Evolutionary conservation across 352 stramenopile genomes (phyloP).

Genomic region (Pythium scleroteichum): DNA sequence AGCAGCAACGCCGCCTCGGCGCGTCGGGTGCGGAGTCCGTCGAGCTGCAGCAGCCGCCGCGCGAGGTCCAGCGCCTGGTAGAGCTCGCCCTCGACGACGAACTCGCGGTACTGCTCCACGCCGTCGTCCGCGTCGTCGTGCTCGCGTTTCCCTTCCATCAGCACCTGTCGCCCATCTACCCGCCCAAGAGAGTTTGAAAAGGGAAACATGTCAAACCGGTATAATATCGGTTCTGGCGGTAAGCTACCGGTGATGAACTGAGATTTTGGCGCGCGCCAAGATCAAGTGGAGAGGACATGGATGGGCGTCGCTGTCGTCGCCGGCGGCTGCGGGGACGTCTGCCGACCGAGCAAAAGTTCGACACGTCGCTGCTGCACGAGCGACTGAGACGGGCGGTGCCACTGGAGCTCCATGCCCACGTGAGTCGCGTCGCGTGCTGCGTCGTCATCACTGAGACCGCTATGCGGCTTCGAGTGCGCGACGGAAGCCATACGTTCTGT

Average conservation of each 20-base stretch:
- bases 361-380: slow-evolving; percentile 10
- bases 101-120: slow-evolving; percentile 43
- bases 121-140: slow-evolving; percentile 1
- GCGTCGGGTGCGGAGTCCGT: slow-evolving; percentile 36
- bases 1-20: slow-evolving; percentile 54
- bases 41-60: slow-evolving; percentile 54
- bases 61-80: slow-evolving; percentile 48
- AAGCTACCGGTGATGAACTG: slow-evolving; percentile 1
- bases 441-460: slow-evolving; percentile 1
- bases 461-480: not conserved
- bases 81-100: slow-evolving; percentile 50
- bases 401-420: slow-evolving; percentile 14
- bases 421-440: slow-evolving; percentile 15
- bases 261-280: slow-evolving; percentile 19
- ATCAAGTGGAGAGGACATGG: slow-evolving; percentile 5
- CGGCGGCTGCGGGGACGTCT: not conserved
- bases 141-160: slow-evolving; percentile 12
- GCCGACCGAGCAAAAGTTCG: not conserved
- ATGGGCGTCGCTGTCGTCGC: not conserved
- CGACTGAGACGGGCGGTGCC: slow-evolving; percentile 9
- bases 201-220: slow-evolving; percentile 17
- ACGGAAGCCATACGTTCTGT: not conserved
- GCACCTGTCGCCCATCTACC: not conserved
- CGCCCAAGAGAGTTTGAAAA: slow-evolving; percentile 10
- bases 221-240: not conserved